These are phyloP conservation scores for Jaapia argillacea DNA, from an alignment of 768 basidiomycete species.

Conservation along the genomic window DNA sequence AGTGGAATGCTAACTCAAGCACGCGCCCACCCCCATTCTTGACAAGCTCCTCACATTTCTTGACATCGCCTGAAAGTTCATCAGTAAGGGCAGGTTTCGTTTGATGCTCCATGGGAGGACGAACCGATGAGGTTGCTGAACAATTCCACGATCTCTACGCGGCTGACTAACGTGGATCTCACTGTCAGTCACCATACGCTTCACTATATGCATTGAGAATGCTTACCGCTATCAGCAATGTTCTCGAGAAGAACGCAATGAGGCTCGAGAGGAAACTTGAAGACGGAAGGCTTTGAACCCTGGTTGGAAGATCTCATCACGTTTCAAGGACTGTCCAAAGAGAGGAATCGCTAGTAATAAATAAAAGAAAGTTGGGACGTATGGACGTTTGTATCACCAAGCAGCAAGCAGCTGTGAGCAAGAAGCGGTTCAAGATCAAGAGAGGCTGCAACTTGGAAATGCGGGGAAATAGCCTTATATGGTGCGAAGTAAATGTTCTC, in stretches of 20 bases:
- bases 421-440: constrained; percentile 6
- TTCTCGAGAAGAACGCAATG: constrained; percentile 41
- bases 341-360: neutral
- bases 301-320: neutral
- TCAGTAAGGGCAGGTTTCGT: constrained; percentile 1
- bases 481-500: constrained; percentile 1
- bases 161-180: constrained; percentile 17
- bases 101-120: constrained; percentile 6
- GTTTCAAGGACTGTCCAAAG: too few relatives aligned
- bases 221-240: constrained; percentile 20
- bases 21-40: constrained; percentile 20
- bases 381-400: too few relatives aligned
- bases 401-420: constrained; percentile 6
- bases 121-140: constrained; percentile 51
- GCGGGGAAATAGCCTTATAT: neutral
- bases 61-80: constrained; percentile 36
- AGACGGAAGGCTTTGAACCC: constrained; percentile 10
- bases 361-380: neutral
- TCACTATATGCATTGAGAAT: neutral
- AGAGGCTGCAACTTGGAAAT: constrained; percentile 5
- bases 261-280: constrained; percentile 27
- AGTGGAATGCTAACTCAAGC: constrained; percentile 44
- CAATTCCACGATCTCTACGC: constrained; percentile 40
- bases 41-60: constrained; percentile 17
- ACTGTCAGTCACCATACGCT: neutral